These are phyloP conservation scores for Thuja plicata DNA, from an alignment of 83 land plant genomes.

Conservation along the genomic window DNA sequence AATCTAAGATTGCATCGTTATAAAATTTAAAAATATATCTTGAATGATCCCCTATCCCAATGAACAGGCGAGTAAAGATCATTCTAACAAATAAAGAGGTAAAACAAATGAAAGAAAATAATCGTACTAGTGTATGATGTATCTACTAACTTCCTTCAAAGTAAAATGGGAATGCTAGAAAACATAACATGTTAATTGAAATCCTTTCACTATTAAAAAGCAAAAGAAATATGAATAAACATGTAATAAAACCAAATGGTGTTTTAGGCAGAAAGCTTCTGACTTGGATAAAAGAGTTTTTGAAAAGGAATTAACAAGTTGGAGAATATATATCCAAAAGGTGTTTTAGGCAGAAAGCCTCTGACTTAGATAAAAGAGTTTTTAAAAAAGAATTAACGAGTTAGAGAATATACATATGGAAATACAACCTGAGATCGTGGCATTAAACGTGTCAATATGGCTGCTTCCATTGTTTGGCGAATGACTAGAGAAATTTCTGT, in stretches of 20 bases:
- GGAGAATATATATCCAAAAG: background rate
- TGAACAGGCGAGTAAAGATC: background rate
- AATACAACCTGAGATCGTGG: constrained; percentile 81
- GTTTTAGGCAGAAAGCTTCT: background rate
- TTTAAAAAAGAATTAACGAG: too few species aligned
- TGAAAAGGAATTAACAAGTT: too few species aligned
- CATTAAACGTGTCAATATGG: constrained; percentile 86
- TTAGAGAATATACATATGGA: background rate
- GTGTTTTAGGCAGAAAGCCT: background rate
- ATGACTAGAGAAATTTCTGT: constrained; percentile 94
- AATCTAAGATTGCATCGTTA: background rate
- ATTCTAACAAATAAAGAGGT: background rate
- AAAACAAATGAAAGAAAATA: background rate
- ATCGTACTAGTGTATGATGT: background rate
- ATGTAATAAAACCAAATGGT: background rate
- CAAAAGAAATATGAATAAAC: background rate
- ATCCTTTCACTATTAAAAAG: background rate
- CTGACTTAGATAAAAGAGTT: background rate
- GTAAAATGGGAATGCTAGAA: background rate
- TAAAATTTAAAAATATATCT: background rate
- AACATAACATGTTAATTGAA: background rate
- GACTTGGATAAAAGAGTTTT: background rate
- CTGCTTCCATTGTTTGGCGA: constrained; percentile 95
- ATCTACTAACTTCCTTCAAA: background rate
- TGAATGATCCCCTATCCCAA: background rate